These are phyloP conservation scores for Diplotaxis tenuifolia DNA, from an alignment of 345 rosid species.

Conservation along the genomic window DNA sequence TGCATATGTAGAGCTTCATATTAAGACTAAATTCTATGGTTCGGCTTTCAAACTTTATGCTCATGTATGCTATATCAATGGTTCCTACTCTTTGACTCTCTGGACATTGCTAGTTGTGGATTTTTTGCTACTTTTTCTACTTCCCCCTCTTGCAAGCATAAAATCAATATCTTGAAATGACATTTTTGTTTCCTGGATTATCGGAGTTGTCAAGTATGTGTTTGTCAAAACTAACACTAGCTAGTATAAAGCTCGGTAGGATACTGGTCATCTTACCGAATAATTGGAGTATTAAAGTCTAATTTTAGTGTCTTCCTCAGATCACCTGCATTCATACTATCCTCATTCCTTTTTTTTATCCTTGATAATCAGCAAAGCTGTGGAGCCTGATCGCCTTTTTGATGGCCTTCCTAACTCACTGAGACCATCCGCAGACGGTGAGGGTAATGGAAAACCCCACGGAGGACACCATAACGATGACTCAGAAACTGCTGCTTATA, in stretches of 20 bases:
- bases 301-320: not conserved
- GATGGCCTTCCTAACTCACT: constrained; percentile 90
- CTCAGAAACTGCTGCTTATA: constrained; percentile 62
- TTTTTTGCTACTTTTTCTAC: not conserved
- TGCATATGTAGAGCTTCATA: not conserved
- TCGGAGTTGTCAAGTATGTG: not conserved
- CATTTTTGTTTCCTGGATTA: not conserved
- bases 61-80: not conserved
- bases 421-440: constrained; percentile 72
- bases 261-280: not conserved
- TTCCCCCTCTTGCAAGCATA: not conserved
- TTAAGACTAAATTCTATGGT: not conserved
- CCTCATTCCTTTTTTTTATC: constrained; percentile 10
- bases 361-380: constrained; percentile 68
- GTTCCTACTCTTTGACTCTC: not conserved
- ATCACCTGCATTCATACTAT: constrained; percentile 21
- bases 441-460: constrained; percentile 49
- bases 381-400: constrained; percentile 94
- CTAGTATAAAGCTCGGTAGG: not conserved
- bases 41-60: not conserved
- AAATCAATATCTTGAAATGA: not conserved
- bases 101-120: constrained; percentile 4
- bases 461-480: constrained; percentile 52
- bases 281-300: not conserved
- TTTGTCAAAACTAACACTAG: not conserved